These are phyloP conservation scores for Aspergillus puulaauensis DNA, from an alignment of 2,329 filamentous ascomycete genomes.

Conservation along the genomic window DNA sequence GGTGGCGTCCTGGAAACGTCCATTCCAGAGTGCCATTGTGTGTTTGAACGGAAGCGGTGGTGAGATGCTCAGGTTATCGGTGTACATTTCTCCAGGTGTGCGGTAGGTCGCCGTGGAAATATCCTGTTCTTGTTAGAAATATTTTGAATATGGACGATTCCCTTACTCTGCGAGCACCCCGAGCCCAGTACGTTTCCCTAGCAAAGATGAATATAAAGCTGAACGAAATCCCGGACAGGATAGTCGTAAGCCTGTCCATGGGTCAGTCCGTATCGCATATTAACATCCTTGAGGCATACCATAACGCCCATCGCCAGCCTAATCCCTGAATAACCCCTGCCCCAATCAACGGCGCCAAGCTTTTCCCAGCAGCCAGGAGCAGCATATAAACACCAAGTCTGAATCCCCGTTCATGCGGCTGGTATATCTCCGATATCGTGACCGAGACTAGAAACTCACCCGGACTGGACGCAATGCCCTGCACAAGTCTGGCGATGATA, in stretches of 20 bases:
- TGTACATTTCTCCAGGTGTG: neutral
- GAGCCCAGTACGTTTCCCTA: conserved; percentile 5
- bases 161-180: neutral
- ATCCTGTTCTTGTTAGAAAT: neutral
- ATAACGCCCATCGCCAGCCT: conserved; percentile 6
- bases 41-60: neutral
- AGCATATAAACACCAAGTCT: conserved; percentile 6
- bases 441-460: conserved; percentile 6
- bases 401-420: conserved; percentile 5
- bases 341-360: conserved; percentile 1
- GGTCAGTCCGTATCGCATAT: neutral
- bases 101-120: fast-evolving
- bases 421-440: conserved; percentile 2
- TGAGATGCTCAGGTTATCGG: neutral
- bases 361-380: conserved; percentile 2
- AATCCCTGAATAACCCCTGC: neutral
- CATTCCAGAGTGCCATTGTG: neutral
- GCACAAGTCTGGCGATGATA: neutral
- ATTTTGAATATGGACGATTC: too few species aligned
- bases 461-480: neutral
- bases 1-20: neutral
- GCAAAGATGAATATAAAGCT: neutral
- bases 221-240: neutral
- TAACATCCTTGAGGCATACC: neutral
- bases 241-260: neutral